phyloP scores from a whole-genome alignment of 306 rosid species.

The Cucurbita moschata region DNA sequence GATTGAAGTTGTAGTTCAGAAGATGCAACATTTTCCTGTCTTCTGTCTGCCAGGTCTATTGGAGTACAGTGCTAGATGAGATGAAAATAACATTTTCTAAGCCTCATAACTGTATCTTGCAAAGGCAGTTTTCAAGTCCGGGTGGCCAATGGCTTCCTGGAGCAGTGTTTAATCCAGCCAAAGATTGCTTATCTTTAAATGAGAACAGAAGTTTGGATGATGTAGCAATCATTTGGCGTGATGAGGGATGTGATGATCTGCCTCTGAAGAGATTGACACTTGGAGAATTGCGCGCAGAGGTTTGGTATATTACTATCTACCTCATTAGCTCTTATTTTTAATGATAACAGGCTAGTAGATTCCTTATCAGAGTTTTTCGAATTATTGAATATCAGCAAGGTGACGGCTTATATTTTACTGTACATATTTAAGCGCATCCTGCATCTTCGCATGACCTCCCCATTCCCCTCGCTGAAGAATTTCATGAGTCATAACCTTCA shows the following conservation, averaged over 20 bases:
- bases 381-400: not conserved
- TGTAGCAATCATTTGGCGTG: constrained; percentile 60
- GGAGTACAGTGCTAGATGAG: constrained; percentile 64
- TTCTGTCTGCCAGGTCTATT: constrained; percentile 44
- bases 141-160: constrained; percentile 89
- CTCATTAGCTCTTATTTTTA: not conserved
- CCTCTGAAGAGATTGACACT: constrained; percentile 54
- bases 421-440: not conserved
- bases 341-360: not conserved
- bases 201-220: constrained; percentile 48
- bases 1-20: constrained; percentile 4
- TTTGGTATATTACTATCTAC: constrained; percentile 48
- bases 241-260: constrained; percentile 53
- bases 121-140: constrained; percentile 21
- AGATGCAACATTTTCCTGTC: constrained; percentile 1
- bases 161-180: constrained; percentile 68
- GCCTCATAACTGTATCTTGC: constrained; percentile 61
- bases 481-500: not conserved
- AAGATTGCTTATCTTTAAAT: constrained; percentile 51
- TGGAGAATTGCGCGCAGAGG: constrained; percentile 48
- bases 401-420: not conserved
- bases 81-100: constrained; percentile 43
- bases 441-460: not conserved
- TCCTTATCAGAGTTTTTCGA: not conserved
- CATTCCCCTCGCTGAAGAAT: not conserved